phyloP scores from a whole-genome alignment of 108 stramenopile species.

The Cyclostephanos tholiformis region DNA sequence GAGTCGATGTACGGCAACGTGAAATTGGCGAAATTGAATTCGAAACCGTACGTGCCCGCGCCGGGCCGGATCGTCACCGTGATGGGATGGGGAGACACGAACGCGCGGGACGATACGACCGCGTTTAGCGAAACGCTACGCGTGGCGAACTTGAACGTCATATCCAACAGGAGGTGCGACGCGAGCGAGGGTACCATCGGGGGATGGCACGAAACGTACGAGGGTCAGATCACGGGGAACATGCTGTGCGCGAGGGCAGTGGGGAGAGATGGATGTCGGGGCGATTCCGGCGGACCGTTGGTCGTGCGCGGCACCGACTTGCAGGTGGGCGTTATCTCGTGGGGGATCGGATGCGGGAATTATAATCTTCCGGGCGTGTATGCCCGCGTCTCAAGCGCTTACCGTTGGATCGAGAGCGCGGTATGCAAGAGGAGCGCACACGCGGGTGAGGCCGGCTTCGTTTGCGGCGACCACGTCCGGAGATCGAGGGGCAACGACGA shows the following conservation, averaged over 20 bases:
- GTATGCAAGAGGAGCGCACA: slow-evolving; percentile 43
- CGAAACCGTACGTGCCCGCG: slow-evolving; percentile 32
- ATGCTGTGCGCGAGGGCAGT: slow-evolving; percentile 60
- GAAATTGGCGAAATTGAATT: slow-evolving; percentile 31
- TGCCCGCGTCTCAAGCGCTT: slow-evolving; percentile 46
- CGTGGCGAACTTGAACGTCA: background rate
- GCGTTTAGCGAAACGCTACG: slow-evolving; percentile 2
- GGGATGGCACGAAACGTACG: slow-evolving; percentile 26
- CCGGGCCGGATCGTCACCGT: slow-evolving; percentile 42
- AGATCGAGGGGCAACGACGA: too few relatives aligned
- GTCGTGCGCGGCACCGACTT: slow-evolving; percentile 41
- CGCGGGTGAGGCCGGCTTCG: background rate
- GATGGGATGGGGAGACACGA: slow-evolving; percentile 56
- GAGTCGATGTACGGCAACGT: background rate
- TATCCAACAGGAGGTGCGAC: slow-evolving; percentile 1
- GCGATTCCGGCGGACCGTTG: slow-evolving; percentile 54
- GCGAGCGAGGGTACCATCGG: background rate
- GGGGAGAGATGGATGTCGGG: slow-evolving; percentile 46
- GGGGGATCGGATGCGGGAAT: slow-evolving; percentile 12
- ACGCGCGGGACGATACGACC: background rate
- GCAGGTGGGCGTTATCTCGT: slow-evolving; percentile 37
- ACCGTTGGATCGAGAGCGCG: slow-evolving; percentile 56
- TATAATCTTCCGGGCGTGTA: slow-evolving; percentile 54
- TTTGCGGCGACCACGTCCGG: background rate
- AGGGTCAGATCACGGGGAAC: slow-evolving; percentile 36